Base-by-base conservation (phyloP, 164 flowering plant species). In the Platanus orientalis region DNA sequence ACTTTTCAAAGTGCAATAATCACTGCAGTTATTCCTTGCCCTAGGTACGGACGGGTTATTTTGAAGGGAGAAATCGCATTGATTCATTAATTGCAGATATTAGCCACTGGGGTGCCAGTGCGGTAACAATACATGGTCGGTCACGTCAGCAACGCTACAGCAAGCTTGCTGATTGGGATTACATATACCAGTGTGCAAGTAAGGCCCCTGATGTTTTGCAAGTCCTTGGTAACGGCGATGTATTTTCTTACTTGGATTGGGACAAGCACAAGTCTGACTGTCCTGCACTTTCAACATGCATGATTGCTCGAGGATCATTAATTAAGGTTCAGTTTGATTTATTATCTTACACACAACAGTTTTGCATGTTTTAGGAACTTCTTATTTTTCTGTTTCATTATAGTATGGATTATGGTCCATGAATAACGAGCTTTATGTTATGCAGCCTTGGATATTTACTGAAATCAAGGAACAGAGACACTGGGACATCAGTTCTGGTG, bases 401-500 rank as follows among this genome's bases (percentile, higher is more conserved):
- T 16, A 47, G 21, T 24, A 52, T n/a, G 57, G 48, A 20, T 25
- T 28, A 20, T 59, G 20, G 44, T 29, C 51, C 7, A 13, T 47
- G 52, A 40, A 21, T 58, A 58, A 65, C 1, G 27, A 55, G 45
- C 26, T 4, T 26, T 69, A 13, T 71, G 27, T 56, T 58, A 64
- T 72, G 75, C 85, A 93, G 99, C 99, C 99, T 42, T 94, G 99
- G 99, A 61, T 94, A 66, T 94, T 94, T 71, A 91, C 96, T 65
- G 99, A 94, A 81, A 84, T 94, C 39, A 94, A 94, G 74, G 99
- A 94, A 69, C 96, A 91, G 70, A 82, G 96, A 73, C 90, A 94
- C 63, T 94, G 99, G 99, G 99, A 94, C 75, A 94, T 94, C 74
- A 84, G 79, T 66, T 89, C 99, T 36, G 85, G 84, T 52, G 97